These are phyloP conservation scores for Boletus nobilissimus DNA, from an alignment of 1,284 basidiomycete genomes.

Conservation along the genomic window DNA sequence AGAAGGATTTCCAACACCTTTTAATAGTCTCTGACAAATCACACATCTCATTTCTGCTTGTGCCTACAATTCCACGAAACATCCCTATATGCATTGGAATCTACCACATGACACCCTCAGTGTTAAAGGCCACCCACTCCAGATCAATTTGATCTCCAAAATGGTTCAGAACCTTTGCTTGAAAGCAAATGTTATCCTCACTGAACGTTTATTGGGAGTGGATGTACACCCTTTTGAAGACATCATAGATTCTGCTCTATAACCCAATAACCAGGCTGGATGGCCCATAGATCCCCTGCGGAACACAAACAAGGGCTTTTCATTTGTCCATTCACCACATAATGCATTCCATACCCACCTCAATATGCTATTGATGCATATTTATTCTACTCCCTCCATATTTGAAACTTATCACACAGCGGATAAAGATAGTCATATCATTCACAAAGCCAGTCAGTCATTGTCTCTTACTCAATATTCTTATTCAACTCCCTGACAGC, in stretches of 20 bases:
- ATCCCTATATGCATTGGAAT: slow-evolving; percentile 13
- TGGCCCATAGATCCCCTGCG: slow-evolving; percentile 16
- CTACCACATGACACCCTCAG: neutral
- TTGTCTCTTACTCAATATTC: too few species aligned
- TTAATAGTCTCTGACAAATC: neutral
- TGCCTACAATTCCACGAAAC: neutral
- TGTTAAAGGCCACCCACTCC: neutral
- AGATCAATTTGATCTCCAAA: too few species aligned
- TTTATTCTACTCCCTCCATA: too few species aligned
- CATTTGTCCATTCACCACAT: neutral
- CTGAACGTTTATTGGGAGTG: neutral
- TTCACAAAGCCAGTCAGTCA: too few species aligned
- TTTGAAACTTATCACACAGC: too few species aligned
- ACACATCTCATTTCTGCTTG: neutral
- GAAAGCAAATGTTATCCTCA: neutral
- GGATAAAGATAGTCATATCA: too few species aligned
- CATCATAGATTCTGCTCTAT: neutral
- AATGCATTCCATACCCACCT: neutral
- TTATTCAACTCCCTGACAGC: too few species aligned
- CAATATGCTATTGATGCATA: too few species aligned
- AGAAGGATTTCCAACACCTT: slow-evolving; percentile 1
- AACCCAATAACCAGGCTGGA: neutral
- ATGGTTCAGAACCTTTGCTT: too few species aligned
- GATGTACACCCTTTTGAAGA: neutral
- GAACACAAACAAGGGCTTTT: slow-evolving; percentile 1